Evolutionary conservation across 2,329 filamentous ascomycete species (phyloP).

Genomic region (Aplosporella prunicola): DNA sequence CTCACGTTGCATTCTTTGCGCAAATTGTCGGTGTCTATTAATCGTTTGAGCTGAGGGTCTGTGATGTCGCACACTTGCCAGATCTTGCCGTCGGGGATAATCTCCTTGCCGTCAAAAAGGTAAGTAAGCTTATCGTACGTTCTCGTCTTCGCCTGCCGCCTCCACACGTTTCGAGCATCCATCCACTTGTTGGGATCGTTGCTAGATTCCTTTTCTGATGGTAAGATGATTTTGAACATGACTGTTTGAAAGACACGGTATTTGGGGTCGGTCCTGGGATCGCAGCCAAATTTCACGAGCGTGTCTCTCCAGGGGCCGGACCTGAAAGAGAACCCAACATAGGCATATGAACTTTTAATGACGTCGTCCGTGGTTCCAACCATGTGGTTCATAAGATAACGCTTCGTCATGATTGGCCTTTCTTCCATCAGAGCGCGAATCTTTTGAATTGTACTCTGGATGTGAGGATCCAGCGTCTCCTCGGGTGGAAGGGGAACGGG

Average conservation of each 20-base stretch:
- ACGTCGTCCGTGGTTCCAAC: constrained; percentile 41
- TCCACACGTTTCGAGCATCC: constrained; percentile 12
- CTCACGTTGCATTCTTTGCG: constrained; percentile 43
- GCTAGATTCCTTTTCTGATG: constrained; percentile 4
- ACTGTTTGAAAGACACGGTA: constrained; percentile 82
- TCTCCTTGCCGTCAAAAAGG: constrained; percentile 69
- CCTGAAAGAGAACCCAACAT: constrained; percentile 84
- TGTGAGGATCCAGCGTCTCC: constrained; percentile 42
- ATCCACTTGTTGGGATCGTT: constrained; percentile 14
- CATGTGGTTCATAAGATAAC: constrained; percentile 68
- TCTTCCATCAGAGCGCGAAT: constrained; percentile 58
- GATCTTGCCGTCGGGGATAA: constrained; percentile 73
- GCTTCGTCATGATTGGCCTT: constrained; percentile 78
- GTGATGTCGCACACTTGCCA: constrained; percentile 93
- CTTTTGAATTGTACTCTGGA: constrained; percentile 55
- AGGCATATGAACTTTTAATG: constrained; percentile 68
- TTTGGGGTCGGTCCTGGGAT: constrained; percentile 67
- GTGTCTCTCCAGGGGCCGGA: constrained; percentile 88
- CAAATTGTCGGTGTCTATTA: constrained; percentile 55
- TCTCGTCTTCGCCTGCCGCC: constrained; percentile 9
- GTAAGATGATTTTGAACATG: constrained; percentile 59
- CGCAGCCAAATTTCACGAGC: constrained; percentile 74
- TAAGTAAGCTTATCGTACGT: constrained; percentile 44
- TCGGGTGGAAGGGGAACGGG: constrained; percentile 48
- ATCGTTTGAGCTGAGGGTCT: constrained; percentile 59